Base-by-base conservation (phyloP, 192 early-diverging fungal genomes). In the Umbelopsis ramanniana region DNA sequence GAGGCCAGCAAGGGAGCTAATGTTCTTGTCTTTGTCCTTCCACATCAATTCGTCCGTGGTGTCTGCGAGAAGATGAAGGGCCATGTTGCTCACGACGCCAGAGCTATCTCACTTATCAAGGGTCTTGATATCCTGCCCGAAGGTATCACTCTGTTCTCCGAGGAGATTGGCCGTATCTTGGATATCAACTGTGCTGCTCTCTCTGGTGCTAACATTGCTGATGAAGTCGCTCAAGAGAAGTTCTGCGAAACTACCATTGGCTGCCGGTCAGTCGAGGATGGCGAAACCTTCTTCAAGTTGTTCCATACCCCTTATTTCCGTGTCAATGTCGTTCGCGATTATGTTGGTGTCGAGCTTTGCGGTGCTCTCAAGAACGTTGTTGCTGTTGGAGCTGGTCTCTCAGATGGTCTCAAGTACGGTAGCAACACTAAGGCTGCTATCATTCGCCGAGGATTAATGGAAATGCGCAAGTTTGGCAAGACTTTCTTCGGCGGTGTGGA, bases 371-470 rank as follows among this genome's bases (percentile, higher is more conserved):
- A 99, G 85, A 99, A 99, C 87, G 90, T 99, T 17, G 90, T 99
- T n/a, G 97, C 97, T 19, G 89, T 99, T 66, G 97, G 92, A 22
- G 97, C 95, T 40, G 97, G 97, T 57, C 86, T 98, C 67, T 90
- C 96, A 54, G 96, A 99, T 81, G 96, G 97, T 21, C 85, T 98
- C 67, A 93, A 93, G 75, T 82, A 79, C 66, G 97, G 96, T 46
- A 93, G 96, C 79, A 99, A 99, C 84, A 93, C 97, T 21, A 98
- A 99, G 84, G 97, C 97, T 0, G 96, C 97, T 10, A 94, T 99
- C 63, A 98, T 99, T 66, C 90, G 97, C 54, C 89, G 96, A 35
- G 97, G 97, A 38, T 83, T 98, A 57, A 85, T 95, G 73, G 97
- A 99, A 76, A 99, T 99, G 95, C 89, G 90, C 67, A 94, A 94